These are phyloP conservation scores for Kregervanrija pseudodelftensis DNA, from an alignment of 805 yeast genomes.

Conservation along the genomic window DNA sequence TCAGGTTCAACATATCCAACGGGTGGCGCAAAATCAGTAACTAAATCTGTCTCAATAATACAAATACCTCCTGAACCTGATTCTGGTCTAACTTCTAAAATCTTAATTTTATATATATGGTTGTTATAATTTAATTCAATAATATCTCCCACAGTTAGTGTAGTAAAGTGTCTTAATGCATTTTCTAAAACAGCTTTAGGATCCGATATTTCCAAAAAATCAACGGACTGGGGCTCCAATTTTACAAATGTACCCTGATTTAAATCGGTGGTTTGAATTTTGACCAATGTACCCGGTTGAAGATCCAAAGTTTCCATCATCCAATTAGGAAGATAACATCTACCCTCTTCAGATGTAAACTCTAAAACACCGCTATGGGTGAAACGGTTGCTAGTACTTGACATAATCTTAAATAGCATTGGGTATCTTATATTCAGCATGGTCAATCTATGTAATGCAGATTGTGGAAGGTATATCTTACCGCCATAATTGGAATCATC, in stretches of 20 bases:
- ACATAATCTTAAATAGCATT: conserved; percentile 79
- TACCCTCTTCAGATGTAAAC: conserved; percentile 95
- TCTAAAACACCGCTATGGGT: conserved; percentile 95
- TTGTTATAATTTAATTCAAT: conserved; percentile 83
- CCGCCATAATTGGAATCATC: conserved; percentile 90
- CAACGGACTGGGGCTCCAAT: conserved; percentile 91
- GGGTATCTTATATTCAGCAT: conserved; percentile 93
- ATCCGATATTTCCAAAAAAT: conserved; percentile 86
- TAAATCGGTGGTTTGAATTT: conserved; percentile 68
- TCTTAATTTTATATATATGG: conserved; percentile 68
- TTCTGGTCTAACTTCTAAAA: conserved; percentile 82
- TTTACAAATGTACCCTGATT: conserved; percentile 86
- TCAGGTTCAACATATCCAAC: conserved; percentile 97
- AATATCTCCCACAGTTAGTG: conserved; percentile 76
- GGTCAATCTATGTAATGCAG: conserved; percentile 81
- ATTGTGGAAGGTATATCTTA: conserved; percentile 89
- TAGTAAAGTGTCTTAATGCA: conserved; percentile 82
- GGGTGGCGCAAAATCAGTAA: conserved; percentile 97
- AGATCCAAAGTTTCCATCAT: conserved; percentile 75
- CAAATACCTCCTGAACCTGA: conserved; percentile 62
- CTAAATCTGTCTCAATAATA: conserved; percentile 93
- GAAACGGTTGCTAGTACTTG: conserved; percentile 45
- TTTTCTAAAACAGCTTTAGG: conserved; percentile 96
- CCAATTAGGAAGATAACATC: conserved; percentile 94
- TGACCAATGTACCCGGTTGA: conserved; percentile 74